Conservation (phyloP, 2,329 filamentous ascomycete species). For the Stemphylium vesicarium region DNA sequence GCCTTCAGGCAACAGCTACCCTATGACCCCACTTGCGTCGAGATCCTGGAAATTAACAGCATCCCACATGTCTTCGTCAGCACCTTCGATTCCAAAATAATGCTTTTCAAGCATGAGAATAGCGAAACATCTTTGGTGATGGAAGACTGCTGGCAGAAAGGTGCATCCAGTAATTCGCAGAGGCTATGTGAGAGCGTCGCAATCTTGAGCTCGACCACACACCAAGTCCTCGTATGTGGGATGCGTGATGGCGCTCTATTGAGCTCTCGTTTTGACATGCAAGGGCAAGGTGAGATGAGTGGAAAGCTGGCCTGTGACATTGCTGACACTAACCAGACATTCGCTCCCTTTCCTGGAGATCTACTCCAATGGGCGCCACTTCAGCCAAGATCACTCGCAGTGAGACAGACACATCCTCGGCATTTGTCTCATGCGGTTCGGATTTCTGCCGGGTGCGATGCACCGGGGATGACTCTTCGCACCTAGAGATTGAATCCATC, state of each 20-base stretch:
- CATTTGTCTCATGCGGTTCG: constrained; percentile 49
- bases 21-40: constrained; percentile 43
- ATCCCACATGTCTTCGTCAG: constrained; percentile 35
- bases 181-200: constrained; percentile 42
- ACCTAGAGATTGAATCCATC: constrained; percentile 41
- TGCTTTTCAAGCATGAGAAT: constrained; percentile 24
- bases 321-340: constrained; percentile 9
- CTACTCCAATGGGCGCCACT: constrained; percentile 35
- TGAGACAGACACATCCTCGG: constrained; percentile 31
- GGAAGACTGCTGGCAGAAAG: constrained; percentile 18
- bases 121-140: constrained; percentile 12
- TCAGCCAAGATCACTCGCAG: constrained; percentile 33
- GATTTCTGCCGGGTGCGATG: constrained; percentile 46
- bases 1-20: constrained; percentile 22
- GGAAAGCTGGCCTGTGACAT: neutral
- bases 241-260: constrained; percentile 45
- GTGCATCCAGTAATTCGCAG: constrained; percentile 2
- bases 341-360: constrained; percentile 12
- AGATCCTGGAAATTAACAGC: constrained; percentile 33
- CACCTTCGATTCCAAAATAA: constrained; percentile 33
- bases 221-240: constrained; percentile 41
- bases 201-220: constrained; percentile 19
- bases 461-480: constrained; percentile 5
- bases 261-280: constrained; percentile 13
- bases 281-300: constrained; percentile 12